phyloP scores from a whole-genome alignment of 140 eudicot species.

The Erigeron philadelphicus region DNA sequence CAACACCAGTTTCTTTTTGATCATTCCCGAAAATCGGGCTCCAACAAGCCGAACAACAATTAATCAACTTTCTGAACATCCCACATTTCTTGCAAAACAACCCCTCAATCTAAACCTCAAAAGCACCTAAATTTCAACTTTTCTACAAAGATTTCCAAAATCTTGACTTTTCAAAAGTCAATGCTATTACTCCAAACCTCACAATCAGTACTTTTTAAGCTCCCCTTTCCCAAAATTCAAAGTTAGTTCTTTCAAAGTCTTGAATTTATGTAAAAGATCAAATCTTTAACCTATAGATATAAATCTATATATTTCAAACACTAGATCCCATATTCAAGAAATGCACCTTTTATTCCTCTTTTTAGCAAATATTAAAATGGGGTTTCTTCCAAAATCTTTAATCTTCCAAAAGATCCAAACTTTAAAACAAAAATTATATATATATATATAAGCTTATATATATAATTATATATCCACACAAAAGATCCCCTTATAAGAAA shows the following conservation, averaged over 20 bases:
- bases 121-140: background rate
- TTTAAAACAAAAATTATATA: conserved; percentile 2
- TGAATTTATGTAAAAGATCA: conserved; percentile 12
- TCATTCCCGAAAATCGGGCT: conserved; percentile 34
- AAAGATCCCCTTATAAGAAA: conserved; percentile 8
- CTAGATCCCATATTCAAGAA: conserved; percentile 14
- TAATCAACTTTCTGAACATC: conserved; percentile 48
- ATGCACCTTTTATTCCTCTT: background rate
- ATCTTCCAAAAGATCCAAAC: conserved; percentile 9
- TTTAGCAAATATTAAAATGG: background rate
- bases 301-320: background rate
- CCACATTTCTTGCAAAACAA: conserved; percentile 48
- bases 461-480: background rate
- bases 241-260: conserved; percentile 1
- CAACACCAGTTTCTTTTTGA: conserved; percentile 21
- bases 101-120: conserved; percentile 16
- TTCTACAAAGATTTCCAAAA: no score
- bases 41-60: conserved; percentile 53
- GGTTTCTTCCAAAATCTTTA: conserved; percentile 13
- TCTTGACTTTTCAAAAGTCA: background rate
- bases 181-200: background rate
- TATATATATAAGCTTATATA: background rate
- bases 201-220: background rate
- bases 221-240: background rate
- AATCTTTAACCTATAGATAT: background rate